Evolutionary conservation across 148 eudicot species (phyloP), one percentile per base, ranked within the genome.

Genomic region (Limonium bicolor): DNA sequence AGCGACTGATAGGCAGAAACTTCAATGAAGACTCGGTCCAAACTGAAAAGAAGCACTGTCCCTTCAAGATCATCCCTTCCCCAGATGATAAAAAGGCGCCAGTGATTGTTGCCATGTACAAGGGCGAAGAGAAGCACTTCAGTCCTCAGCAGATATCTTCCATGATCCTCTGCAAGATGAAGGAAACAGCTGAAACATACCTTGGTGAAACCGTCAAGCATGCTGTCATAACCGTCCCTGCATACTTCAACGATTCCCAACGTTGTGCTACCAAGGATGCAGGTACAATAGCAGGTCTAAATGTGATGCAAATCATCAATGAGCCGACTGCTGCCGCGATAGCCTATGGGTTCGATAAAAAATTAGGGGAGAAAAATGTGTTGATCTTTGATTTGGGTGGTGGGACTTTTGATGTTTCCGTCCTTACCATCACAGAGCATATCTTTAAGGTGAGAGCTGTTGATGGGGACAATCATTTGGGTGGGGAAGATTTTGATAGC

Each of bases 271-370:
- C 42, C 12, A 38, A 38, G 19, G 42, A 38, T 13, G 42, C 42
- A 4, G 42, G 42, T 0, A 11, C 42, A 13, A 38, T 38, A 9
- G 2, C 42, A 1, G 42, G 42, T n/a, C 42, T 38, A 13, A 38
- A 38, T 8, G 42, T 38, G 22, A 38, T 38, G 42, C 1, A 13
- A 24, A 38, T 38, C 22, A 17, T 38, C 42, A 38, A 38, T 5
- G 42, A 38, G 42, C 42, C 42, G 0, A 38, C 42, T 7, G 42
- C 42, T 18, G 42, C 42, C 4, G 42, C 42, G 22, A 38, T 38
- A 18, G 42, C 42, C 42, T 38, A 38, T 4, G 42, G 22, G 8
- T 21, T 36, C 7, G 40, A 36, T 21, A 14, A 36, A 21, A 36
- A 36, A 7, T 11, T 13, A 20, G 22, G 42, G 12, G 22, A 38